A percentile compares a stretch with the other conserved stretches of the same genome.
phyloP scores from a whole-genome alignment of 352 stramenopile species.

The Pythium periplocum region DNA sequence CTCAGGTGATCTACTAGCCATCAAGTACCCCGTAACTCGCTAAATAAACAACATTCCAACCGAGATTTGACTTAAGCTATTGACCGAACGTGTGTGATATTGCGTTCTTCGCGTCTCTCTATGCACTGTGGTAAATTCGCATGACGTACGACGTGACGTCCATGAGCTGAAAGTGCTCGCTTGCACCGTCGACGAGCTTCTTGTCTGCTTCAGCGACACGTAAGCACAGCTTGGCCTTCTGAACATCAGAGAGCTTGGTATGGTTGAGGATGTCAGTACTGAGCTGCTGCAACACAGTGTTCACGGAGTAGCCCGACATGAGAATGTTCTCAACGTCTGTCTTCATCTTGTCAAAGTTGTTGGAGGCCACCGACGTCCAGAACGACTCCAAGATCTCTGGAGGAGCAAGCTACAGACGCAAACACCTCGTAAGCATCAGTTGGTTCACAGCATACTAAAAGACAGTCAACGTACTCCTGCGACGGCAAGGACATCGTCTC shows the following conservation, averaged over 20 bases:
- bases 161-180: slow-evolving; percentile 96
- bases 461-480: slow-evolving; percentile 37
- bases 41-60: too few relatives aligned
- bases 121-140: slow-evolving; percentile 53
- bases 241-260: slow-evolving; percentile 76
- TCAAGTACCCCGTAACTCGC: neutral
- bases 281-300: slow-evolving; percentile 89
- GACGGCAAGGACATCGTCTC: slow-evolving; percentile 80
- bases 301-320: slow-evolving; percentile 89
- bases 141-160: slow-evolving; percentile 89
- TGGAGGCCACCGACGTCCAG: slow-evolving; percentile 70
- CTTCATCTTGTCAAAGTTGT: slow-evolving; percentile 89
- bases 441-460: neutral
- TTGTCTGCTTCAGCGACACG: slow-evolving; percentile 95
- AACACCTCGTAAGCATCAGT: neutral
- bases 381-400: slow-evolving; percentile 73
- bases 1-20: slow-evolving; percentile 25
- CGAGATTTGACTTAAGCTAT: too few relatives aligned
- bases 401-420: slow-evolving; percentile 49
- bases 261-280: slow-evolving; percentile 74
- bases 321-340: slow-evolving; percentile 89
- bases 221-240: slow-evolving; percentile 93
- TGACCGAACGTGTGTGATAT: neutral
- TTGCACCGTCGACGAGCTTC: slow-evolving; percentile 93
- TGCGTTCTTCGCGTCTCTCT: slow-evolving; percentile 2